Evolutionary conservation across 805 yeast species (phyloP).

Genomic region (Saccharomyces jurei): DNA sequence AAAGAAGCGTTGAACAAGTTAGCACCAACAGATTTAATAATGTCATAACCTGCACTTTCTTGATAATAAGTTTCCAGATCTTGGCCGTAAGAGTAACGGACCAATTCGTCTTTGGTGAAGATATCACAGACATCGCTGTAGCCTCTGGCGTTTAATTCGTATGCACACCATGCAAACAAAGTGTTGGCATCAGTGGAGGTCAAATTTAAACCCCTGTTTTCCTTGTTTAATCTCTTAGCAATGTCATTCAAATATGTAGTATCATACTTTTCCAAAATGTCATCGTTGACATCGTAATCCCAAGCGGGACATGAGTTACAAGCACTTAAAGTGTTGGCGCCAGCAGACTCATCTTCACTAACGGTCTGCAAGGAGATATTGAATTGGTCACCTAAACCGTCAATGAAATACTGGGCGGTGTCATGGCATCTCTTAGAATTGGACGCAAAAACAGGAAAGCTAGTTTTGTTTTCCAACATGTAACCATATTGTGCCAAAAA

Average conservation of each 20-base stretch:
- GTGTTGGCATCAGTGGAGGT: conserved; percentile 43
- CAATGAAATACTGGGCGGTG: conserved; percentile 34
- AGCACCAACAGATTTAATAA: conserved; percentile 52
- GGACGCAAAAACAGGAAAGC: conserved; percentile 40
- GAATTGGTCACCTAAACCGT: conserved; percentile 8
- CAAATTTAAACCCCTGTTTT: conserved; percentile 48
- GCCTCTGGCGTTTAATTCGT: conserved; percentile 65
- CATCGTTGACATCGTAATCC: conserved; percentile 18
- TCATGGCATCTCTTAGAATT: conserved; percentile 42
- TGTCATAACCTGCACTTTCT: conserved; percentile 57
- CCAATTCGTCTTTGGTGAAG: conserved; percentile 61
- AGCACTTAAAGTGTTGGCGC: conserved; percentile 46
- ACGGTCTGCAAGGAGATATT: conserved; percentile 32
- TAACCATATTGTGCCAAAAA: conserved; percentile 38
- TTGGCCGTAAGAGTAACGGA: conserved; percentile 50
- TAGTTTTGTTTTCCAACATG: conserved; percentile 32
- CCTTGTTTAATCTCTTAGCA: conserved; percentile 40
- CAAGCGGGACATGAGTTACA: conserved; percentile 37
- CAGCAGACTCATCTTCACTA: conserved; percentile 36
- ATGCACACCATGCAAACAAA: conserved; percentile 62
- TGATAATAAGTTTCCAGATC: conserved; percentile 55
- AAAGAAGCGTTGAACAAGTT: conserved; percentile 47
- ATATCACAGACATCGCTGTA: conserved; percentile 57
- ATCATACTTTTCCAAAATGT: conserved; percentile 13
- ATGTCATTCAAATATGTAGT: conserved; percentile 42